phyloP scores from a whole-genome alignment of 1,139 yeast species.

The Williopsis jadinii region DNA sequence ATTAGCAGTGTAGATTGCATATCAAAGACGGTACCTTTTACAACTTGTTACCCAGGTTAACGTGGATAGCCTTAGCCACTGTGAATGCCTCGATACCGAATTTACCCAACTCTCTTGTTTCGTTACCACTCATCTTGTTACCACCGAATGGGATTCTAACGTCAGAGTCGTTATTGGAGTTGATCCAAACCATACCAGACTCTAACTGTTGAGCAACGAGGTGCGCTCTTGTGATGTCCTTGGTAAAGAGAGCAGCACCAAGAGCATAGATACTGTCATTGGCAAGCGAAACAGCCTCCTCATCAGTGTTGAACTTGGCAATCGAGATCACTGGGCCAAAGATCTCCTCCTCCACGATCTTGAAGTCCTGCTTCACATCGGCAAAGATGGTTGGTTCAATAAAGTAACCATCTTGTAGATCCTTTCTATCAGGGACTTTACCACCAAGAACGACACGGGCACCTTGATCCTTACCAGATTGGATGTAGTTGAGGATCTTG shows the following conservation, averaged over 20 bases:
- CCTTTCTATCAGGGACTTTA: constrained; percentile 35
- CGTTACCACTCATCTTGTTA: constrained; percentile 69
- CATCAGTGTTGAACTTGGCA: constrained; percentile 59
- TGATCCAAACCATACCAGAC: constrained; percentile 85
- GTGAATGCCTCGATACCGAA: constrained; percentile 74
- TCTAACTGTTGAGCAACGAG: constrained; percentile 56
- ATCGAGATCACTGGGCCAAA: constrained; percentile 92
- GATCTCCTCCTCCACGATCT: constrained; percentile 64
- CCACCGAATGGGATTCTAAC: constrained; percentile 79
- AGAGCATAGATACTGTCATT: constrained; percentile 71
- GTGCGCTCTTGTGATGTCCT: constrained; percentile 52
- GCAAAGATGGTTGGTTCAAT: constrained; percentile 65
- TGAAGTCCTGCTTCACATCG: constrained; percentile 52
- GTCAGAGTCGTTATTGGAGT: constrained; percentile 77
- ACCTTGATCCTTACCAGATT: constrained; percentile 64
- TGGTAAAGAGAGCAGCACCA: constrained; percentile 76
- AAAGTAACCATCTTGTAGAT: constrained; percentile 43
- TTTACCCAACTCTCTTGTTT: constrained; percentile 81
- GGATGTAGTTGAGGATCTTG: constrained; percentile 59
- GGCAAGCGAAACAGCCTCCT: constrained; percentile 65
- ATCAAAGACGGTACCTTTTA: constrained; percentile 2
- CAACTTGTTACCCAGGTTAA: constrained; percentile 33
- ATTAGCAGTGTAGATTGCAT: too few relatives aligned
- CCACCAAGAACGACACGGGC: constrained; percentile 62
- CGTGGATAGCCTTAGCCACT: constrained; percentile 73